phyloP scores from a whole-genome alignment of 192 early-diverging fungal species.

The Mortierella antarctica region DNA sequence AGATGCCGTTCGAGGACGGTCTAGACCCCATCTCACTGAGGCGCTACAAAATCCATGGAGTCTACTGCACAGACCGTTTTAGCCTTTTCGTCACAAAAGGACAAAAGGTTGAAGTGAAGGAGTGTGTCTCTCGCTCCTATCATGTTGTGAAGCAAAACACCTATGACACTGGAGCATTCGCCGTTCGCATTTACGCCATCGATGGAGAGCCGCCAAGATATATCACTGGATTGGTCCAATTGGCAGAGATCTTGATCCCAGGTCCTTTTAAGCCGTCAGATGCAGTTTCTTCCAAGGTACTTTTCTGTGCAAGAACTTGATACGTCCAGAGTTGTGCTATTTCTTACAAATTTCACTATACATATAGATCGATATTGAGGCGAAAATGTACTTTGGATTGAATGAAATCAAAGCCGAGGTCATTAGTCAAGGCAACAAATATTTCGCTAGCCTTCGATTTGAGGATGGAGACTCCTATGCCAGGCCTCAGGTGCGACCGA shows the following conservation, averaged over 20 bases:
- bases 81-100: not conserved
- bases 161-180: not conserved
- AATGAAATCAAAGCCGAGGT: constrained; percentile 13
- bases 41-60: not conserved
- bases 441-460: constrained; percentile 18
- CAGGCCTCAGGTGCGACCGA: too few relatives aligned
- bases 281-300: not conserved
- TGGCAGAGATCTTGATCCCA: constrained; percentile 13
- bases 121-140: constrained; percentile 7
- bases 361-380: not conserved
- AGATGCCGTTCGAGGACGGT: constrained; percentile 39
- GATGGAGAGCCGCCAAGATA: constrained; percentile 26
- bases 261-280: constrained; percentile 2
- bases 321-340: not conserved
- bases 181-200: constrained; percentile 9
- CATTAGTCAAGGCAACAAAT: not conserved
- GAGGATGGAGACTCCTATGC: not conserved
- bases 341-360: too few relatives aligned
- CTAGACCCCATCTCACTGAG: constrained; percentile 17
- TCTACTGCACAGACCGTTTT: not conserved
- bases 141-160: not conserved
- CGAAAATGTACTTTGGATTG: constrained; percentile 26
- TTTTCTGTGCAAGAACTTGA: not conserved
- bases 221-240: not conserved
- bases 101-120: constrained; percentile 5